Evolutionary conservation across 208 protist species (phyloP).

Genomic region (Phytomonas serpens): DNA sequence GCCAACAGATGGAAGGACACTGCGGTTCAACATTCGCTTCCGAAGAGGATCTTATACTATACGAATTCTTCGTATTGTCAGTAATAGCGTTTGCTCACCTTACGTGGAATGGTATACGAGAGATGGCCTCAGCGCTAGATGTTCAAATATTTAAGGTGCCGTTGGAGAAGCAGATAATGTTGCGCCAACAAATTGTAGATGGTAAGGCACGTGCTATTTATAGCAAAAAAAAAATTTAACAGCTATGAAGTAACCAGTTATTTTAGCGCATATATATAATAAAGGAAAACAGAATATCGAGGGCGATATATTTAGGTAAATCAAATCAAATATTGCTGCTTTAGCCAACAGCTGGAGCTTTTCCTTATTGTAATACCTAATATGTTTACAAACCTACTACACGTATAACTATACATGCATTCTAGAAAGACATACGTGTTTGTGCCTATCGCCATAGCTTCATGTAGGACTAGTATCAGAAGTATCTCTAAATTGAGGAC

Average conservation of each 20-base stretch:
- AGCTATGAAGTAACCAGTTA: not conserved
- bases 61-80: constrained; percentile 55
- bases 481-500: not conserved
- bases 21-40: constrained; percentile 26
- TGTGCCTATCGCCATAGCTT: not conserved
- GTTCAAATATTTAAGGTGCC: constrained; percentile 61
- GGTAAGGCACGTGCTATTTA: constrained; percentile 15
- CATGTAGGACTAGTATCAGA: not conserved
- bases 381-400: not conserved
- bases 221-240: constrained; percentile 12
- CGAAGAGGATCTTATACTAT: constrained; percentile 49
- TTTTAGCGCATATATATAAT: not conserved
- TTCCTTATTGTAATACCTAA: not conserved
- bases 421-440: constrained; percentile 6
- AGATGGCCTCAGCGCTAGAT: constrained; percentile 31
- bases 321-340: not conserved
- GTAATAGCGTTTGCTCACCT: constrained; percentile 49
- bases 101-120: constrained; percentile 31
- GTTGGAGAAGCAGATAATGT: constrained; percentile 29
- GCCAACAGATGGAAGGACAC: constrained; percentile 3
- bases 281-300: not conserved
- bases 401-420: not conserved
- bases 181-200: constrained; percentile 20
- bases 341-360: not conserved
- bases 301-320: not conserved